Base-by-base conservation (phyloP, 768 basidiomycete species). In the Phylloporus scabripes region DNA sequence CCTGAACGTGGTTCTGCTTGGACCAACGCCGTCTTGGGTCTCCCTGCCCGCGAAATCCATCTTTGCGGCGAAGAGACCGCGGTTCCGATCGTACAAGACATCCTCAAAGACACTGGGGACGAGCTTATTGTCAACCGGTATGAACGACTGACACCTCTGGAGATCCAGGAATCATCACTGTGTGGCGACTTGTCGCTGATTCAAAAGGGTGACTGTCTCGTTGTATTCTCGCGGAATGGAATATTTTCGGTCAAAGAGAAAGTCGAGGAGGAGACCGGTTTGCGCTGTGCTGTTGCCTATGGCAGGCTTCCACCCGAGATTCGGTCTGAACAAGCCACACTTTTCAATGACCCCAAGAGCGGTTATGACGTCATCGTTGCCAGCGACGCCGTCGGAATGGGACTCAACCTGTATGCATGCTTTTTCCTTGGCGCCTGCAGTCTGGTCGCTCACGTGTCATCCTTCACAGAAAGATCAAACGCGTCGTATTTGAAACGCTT, bases 341-440 rank as follows among this genome's bases (percentile, higher is more conserved):
- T 92, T 29, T 98, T 98, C 76, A 98, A 99, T 59, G 80, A 90
- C 51, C 81, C 81, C 0, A 61, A 79, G 36, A 89, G 85, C n/a
- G 84, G 81, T 1, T 89, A 87, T 59, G 88, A 95, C 57, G 84
- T 98, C 2, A 75, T 99, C 36, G 81, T 98, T 15, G 95, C 91
- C 1, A 93, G 89, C 58, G 96, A 99, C 60, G 92, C 93, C 0
- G 85, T 97, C 42, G 93, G 96, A 2, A 94, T 99, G 92, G 96
- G 96, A 0, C 75, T 99, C 18, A 98, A 99, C 62, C 69, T 99
- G 96, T 97, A 65, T 38, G 87, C 72, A 10, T 28, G 2, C 17
- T 17, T 3, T 21, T 17, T 7, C 37, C 4, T 17, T 10, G 17
- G 23, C 17, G 44, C 26, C 40, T 17, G 21, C 21, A 5, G 23